These are phyloP conservation scores for Cryphonectria parasitica DNA, from an alignment of 2,329 filamentous ascomycete genomes.

Conservation along the genomic window DNA sequence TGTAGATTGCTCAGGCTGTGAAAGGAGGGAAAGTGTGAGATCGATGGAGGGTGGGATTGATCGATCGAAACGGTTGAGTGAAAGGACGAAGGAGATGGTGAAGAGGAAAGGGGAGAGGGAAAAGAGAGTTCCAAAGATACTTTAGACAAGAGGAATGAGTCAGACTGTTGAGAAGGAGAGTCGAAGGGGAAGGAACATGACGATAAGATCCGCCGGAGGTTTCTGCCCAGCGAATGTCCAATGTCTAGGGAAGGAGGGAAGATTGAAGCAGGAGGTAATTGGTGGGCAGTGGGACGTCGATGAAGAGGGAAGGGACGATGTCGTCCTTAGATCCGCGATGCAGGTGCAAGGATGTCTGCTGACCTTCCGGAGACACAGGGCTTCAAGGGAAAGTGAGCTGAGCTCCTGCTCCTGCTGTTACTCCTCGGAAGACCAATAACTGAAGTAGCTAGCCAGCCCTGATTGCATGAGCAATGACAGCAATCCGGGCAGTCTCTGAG, in stretches of 20 bases:
- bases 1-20: conserved; percentile 11
- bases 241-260: conserved; percentile 25
- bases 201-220: background rate
- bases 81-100: conserved; percentile 12
- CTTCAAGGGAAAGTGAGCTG: background rate
- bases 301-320: conserved; percentile 26
- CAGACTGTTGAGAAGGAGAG: conserved; percentile 18
- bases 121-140: no score
- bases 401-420: background rate
- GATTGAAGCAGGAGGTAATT: background rate
- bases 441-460: background rate
- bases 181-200: conserved; percentile 5
- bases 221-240: background rate
- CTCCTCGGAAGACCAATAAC: background rate
- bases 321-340: background rate
- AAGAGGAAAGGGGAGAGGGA: conserved; percentile 23
- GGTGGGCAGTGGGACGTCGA: conserved; percentile 9
- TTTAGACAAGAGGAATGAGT: conserved; percentile 23
- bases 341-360: conserved; percentile 4
- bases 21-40: background rate
- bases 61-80: conserved; percentile 3
- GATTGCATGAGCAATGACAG: background rate
- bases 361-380: background rate
- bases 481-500: background rate
- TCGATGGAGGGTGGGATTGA: background rate